Percentiles rank a stretch among this genome's conserved stretches.
Conservation (phyloP, 2,329 filamentous ascomycete genomes). For the Sclerotinia trifoliorum region DNA sequence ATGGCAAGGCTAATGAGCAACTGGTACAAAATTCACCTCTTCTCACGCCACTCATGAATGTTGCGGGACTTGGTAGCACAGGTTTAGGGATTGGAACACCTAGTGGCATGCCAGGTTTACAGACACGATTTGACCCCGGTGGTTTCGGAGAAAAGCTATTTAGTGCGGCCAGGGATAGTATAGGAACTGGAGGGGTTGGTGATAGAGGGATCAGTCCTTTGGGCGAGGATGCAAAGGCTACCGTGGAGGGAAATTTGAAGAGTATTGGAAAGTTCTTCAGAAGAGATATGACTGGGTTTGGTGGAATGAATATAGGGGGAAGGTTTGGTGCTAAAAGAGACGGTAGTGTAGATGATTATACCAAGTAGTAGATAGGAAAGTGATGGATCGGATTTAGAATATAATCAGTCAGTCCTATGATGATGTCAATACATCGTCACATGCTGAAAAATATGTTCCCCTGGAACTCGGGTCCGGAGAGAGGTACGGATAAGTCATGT, state of each 20-base stretch:
- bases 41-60: slow-evolving; percentile 63
- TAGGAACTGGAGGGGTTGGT: slow-evolving; percentile 49
- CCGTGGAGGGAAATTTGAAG: slow-evolving; percentile 89
- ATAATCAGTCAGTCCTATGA: not conserved
- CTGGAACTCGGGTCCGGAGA: not conserved
- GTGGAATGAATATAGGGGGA: slow-evolving; percentile 62
- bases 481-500: not conserved
- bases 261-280: slow-evolving; percentile 97
- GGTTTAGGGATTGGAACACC: slow-evolving; percentile 48
- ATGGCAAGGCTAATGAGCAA: slow-evolving; percentile 66
- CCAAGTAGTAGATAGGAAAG: slow-evolving; percentile 24
- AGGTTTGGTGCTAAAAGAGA: slow-evolving; percentile 41
- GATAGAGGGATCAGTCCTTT: slow-evolving; percentile 29
- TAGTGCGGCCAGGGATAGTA: slow-evolving; percentile 78
- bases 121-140: slow-evolving; percentile 72
- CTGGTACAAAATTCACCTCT: slow-evolving; percentile 70
- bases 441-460: not conserved
- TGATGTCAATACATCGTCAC: not conserved
- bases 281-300: slow-evolving; percentile 76
- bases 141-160: slow-evolving; percentile 84
- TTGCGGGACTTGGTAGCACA: slow-evolving; percentile 46
- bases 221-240: slow-evolving; percentile 57
- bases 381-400: slow-evolving; percentile 2
- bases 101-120: slow-evolving; percentile 43
- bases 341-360: slow-evolving; percentile 29